Conservation (phyloP, 768 basidiomycete genomes). For the Leccinum disarticulatum region DNA sequence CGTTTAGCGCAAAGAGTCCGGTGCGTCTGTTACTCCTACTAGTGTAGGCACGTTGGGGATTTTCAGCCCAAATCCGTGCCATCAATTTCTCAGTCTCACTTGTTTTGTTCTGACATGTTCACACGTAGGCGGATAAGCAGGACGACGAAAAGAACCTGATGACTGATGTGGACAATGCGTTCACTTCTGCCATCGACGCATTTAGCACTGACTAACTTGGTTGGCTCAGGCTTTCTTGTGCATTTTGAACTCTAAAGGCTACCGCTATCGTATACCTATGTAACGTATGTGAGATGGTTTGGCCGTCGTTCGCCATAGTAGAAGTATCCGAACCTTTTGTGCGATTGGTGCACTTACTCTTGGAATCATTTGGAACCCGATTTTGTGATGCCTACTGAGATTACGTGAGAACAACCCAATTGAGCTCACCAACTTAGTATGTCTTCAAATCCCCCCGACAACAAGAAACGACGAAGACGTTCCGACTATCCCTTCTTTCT, state of each 20-base stretch:
- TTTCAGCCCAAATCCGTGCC: not conserved
- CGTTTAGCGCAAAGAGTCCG: not conserved
- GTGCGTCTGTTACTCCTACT: conserved; percentile 6
- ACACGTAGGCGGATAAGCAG: not conserved
- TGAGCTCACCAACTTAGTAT: not conserved
- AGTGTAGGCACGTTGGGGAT: not conserved
- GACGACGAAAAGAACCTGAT: not conserved
- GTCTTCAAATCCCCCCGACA: not conserved
- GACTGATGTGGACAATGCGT: too few relatives aligned
- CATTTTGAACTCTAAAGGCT: not conserved
- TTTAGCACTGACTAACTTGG: not conserved
- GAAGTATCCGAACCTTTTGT: not conserved
- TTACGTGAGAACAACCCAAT: too few relatives aligned
- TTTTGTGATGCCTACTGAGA: too few relatives aligned
- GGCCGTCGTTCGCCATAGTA: not conserved
- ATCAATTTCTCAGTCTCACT: not conserved
- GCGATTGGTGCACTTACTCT: not conserved
- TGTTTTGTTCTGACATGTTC: not conserved
- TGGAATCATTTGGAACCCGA: too few relatives aligned
- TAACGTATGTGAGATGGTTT: not conserved
- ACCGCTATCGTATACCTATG: not conserved
- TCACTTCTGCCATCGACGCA: not conserved
- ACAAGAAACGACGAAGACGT: conserved; percentile 42
- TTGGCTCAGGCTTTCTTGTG: not conserved
- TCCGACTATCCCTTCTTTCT: conserved; percentile 61